Conservation (phyloP, 495 filamentous ascomycete species). For the Hypoxylon fuscum region DNA sequence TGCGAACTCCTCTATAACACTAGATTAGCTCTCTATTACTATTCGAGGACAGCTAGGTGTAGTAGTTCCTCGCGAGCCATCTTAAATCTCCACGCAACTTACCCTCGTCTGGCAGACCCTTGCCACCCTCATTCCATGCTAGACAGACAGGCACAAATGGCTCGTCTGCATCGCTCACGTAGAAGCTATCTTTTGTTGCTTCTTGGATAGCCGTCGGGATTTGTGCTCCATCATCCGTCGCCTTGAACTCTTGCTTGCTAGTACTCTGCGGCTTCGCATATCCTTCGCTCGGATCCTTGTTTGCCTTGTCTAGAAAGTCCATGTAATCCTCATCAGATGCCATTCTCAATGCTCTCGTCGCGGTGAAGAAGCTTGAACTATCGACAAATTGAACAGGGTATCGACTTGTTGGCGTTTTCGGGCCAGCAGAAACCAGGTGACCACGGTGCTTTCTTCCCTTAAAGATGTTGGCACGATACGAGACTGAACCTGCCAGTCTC, state of each 20-base stretch:
- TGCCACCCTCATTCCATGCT: conserved; percentile 64
- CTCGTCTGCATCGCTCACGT: conserved; percentile 84
- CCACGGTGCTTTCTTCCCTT: background rate
- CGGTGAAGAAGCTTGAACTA: conserved; percentile 27
- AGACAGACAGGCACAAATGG: conserved; percentile 80
- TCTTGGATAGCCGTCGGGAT: conserved; percentile 67
- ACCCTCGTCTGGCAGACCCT: conserved; percentile 70
- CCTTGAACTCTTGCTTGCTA: conserved; percentile 52
- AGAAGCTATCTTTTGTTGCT: conserved; percentile 66
- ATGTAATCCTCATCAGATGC: conserved; percentile 82
- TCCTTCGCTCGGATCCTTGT: conserved; percentile 68
- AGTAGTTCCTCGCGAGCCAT: background rate
- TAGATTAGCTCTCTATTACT: conserved; percentile 2
- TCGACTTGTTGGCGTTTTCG: conserved; percentile 11
- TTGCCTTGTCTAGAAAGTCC: conserved; percentile 85
- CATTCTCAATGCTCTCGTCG: conserved; percentile 57
- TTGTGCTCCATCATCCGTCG: conserved; percentile 57
- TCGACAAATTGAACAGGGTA: background rate
- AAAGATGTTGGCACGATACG: conserved; percentile 4
- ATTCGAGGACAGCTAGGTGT: background rate
- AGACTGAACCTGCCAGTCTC: background rate
- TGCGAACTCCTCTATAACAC: conserved; percentile 63
- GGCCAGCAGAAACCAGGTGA: background rate
- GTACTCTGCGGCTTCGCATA: conserved; percentile 37
- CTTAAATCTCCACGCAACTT: conserved; percentile 32